A percentile compares a stretch with the other conserved stretches of the same genome.
phyloP scores from a whole-genome alignment of 208 protist genomes.

The Wallacemonas sp. region DNA sequence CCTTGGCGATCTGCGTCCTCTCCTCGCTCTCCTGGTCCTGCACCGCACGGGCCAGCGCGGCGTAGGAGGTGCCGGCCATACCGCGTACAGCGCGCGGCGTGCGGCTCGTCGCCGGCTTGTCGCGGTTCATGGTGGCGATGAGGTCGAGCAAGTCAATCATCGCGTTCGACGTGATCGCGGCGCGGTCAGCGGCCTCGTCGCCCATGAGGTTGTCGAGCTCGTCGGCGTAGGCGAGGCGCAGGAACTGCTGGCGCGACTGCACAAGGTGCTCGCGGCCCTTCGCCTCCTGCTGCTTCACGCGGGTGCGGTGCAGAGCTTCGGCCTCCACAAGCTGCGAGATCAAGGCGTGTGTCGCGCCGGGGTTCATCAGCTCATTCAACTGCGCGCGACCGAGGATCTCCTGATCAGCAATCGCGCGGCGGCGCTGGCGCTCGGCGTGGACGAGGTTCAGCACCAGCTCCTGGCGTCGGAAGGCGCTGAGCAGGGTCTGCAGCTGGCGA shows the following conservation, averaged over 20 bases:
- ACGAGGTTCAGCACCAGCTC: slow-evolving; percentile 39
- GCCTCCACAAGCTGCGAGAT: slow-evolving; percentile 23
- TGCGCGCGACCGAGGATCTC: slow-evolving; percentile 39
- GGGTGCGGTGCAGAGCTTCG: slow-evolving; percentile 24
- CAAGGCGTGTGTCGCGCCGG: slow-evolving; percentile 24
- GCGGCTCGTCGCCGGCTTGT: slow-evolving; percentile 10
- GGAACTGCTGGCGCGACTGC: slow-evolving; percentile 14
- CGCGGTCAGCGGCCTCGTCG: slow-evolving; percentile 57
- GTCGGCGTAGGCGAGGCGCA: slow-evolving; percentile 16
- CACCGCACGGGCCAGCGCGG: slow-evolving; percentile 36
- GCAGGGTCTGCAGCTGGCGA: slow-evolving; percentile 60
- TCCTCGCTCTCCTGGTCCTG: slow-evolving; percentile 47
- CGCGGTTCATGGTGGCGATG: slow-evolving; percentile 22
- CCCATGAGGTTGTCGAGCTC: slow-evolving; percentile 43
- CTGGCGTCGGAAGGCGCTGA: slow-evolving; percentile 48
- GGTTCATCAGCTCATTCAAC: slow-evolving; percentile 59
- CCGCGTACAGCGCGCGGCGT: background rate
- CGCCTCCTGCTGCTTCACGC: slow-evolving; percentile 7
- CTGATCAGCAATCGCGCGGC: slow-evolving; percentile 38
- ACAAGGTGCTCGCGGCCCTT: slow-evolving; percentile 18
- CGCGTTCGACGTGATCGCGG: slow-evolving; percentile 52
- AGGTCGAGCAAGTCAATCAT: slow-evolving; percentile 64
- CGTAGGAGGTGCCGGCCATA: slow-evolving; percentile 9
- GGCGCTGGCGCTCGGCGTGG: slow-evolving; percentile 49
- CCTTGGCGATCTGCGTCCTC: slow-evolving; percentile 42